Evolutionary conservation across 805 yeast genomes (phyloP).

Genomic region (Candida pseudofarinosa): DNA sequence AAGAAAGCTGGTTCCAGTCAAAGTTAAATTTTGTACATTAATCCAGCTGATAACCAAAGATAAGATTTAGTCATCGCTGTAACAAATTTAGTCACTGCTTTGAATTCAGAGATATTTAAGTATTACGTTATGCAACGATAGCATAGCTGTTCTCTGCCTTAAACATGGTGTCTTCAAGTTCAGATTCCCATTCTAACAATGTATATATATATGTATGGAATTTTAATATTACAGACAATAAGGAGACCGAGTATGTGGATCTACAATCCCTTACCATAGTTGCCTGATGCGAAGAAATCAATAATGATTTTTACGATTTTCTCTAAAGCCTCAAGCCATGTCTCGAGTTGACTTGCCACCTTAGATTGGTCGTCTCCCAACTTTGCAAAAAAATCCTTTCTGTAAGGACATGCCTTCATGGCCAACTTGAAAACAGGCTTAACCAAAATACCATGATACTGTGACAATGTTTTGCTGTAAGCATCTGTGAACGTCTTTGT

Average conservation of each 20-base stretch:
- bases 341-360: constrained; percentile 60
- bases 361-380: constrained; percentile 71
- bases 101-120: background rate
- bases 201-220: background rate
- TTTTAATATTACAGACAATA: background rate
- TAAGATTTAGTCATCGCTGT: too few relatives aligned
- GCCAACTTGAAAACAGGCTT: constrained; percentile 89
- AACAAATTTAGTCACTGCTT: too few relatives aligned
- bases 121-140: background rate
- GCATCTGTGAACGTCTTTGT: constrained; percentile 77
- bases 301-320: constrained; percentile 66
- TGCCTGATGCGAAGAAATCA: constrained; percentile 72
- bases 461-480: constrained; percentile 73
- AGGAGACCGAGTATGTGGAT: background rate
- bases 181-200: background rate
- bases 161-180: background rate
- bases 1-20: constrained; percentile 24
- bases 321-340: constrained; percentile 77
- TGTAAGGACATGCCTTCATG: constrained; percentile 92
- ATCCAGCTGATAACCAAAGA: too few relatives aligned
- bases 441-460: constrained; percentile 76
- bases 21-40: too few relatives aligned
- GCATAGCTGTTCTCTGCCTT: background rate
- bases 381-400: constrained; percentile 79
- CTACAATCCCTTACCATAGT: constrained; percentile 84